Evolutionary conservation across 805 yeast species (phyloP).

Genomic region (Saturnispora halmiae): DNA sequence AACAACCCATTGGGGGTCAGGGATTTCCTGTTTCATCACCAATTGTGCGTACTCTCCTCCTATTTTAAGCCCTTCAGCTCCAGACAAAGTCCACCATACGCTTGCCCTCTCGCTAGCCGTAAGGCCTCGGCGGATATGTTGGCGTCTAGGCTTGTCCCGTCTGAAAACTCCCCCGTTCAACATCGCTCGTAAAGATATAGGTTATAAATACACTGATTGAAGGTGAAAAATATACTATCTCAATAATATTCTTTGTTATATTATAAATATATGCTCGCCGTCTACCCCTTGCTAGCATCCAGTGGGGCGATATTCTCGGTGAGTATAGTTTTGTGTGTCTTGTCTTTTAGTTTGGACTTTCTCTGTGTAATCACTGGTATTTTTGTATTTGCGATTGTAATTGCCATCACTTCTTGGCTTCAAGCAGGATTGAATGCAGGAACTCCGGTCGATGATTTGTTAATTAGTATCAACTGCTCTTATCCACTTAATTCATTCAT

Average conservation of each 20-base stretch:
- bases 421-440: neutral
- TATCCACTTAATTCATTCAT: constrained; percentile 3
- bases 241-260: too few relatives aligned
- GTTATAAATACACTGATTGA: too few relatives aligned
- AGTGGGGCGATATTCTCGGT: constrained; percentile 2
- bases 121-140: constrained; percentile 1
- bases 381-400: neutral
- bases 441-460: neutral
- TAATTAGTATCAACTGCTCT: neutral
- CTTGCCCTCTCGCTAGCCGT: neutral
- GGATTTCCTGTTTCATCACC: constrained; percentile 1
- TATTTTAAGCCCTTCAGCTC: constrained; percentile 1
- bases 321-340: neutral
- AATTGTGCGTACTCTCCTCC: constrained; percentile 3
- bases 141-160: neutral
- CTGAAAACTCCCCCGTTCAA: neutral
- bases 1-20: neutral
- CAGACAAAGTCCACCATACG: constrained; percentile 1
- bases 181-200: too few relatives aligned
- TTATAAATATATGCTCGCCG: constrained; percentile 3
- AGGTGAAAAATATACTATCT: too few relatives aligned
- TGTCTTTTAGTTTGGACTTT: neutral
- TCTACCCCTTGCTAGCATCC: constrained; percentile 2
- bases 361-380: neutral
- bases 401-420: constrained; percentile 2